A percentile compares a stretch with the other conserved stretches of the same genome.
Evolutionary conservation across 495 filamentous ascomycete species (phyloP).

Genomic region (Penicillium odoratum): DNA sequence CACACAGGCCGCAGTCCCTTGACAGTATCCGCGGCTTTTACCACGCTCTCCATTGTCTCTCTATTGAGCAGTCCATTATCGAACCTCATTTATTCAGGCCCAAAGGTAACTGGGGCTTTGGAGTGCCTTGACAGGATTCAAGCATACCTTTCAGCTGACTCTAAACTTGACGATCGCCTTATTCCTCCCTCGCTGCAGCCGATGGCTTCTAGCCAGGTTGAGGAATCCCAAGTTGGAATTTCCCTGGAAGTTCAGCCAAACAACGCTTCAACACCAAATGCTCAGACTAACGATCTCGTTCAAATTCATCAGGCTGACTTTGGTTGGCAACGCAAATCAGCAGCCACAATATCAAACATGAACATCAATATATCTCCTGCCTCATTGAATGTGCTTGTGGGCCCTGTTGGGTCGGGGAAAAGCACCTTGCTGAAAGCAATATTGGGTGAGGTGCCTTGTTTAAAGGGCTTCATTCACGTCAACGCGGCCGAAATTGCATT

Average conservation of each 20-base stretch:
- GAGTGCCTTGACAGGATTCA: neutral
- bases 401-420: constrained; percentile 31
- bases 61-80: neutral
- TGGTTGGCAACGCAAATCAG: neutral
- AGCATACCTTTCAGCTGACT: neutral
- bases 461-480: neutral
- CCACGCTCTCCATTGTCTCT: neutral
- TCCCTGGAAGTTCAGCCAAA: neutral
- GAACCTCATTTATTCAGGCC: neutral
- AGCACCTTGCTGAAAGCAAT: constrained; percentile 31
- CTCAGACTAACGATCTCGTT: neutral
- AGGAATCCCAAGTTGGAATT: neutral
- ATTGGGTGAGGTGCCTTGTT: constrained; percentile 36
- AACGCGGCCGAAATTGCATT: constrained; percentile 12
- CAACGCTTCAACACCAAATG: neutral
- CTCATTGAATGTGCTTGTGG: constrained; percentile 20
- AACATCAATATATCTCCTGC: neutral
- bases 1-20: neutral
- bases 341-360: neutral
- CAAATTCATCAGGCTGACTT: neutral
- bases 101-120: neutral
- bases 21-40: neutral
- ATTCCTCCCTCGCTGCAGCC: neutral
- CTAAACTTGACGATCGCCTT: neutral
- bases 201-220: neutral